phyloP scores from a whole-genome alignment of 2,329 filamentous ascomycete genomes.

The Colletotrichum musicola region DNA sequence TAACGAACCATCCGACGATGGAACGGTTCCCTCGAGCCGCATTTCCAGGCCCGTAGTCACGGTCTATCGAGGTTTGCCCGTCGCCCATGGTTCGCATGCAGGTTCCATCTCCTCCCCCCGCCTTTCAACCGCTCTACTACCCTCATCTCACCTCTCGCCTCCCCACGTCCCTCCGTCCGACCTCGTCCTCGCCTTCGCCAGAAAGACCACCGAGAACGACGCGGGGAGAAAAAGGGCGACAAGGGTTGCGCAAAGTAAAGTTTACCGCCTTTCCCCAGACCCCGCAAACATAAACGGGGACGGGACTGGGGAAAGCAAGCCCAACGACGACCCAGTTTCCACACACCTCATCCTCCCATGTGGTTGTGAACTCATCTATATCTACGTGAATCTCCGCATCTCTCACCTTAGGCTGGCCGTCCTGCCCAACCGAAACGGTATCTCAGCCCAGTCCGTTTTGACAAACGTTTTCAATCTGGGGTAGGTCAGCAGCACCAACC shows the following conservation, averaged over 20 bases:
- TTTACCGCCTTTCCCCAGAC: not conserved
- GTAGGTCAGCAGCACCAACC: not conserved
- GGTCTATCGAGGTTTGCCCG: not conserved
- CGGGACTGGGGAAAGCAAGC: not conserved
- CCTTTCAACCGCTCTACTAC: no score
- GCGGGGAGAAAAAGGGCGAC: not conserved
- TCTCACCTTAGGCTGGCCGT: no score
- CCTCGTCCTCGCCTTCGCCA: not conserved
- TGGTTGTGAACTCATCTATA: no score
- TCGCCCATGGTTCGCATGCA: not conserved
- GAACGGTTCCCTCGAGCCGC: conserved; percentile 11
- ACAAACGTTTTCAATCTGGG: no score
- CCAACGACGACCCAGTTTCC: no score
- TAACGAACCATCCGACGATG: not conserved
- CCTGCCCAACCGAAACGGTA: no score
- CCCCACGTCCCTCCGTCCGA: no score
- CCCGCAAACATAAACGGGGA: not conserved
- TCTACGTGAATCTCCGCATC: no score
- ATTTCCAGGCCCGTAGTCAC: conserved; percentile 9
- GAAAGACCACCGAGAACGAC: not conserved
- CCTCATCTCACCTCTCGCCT: no score
- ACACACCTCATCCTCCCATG: no score
- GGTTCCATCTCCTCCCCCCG: not conserved
- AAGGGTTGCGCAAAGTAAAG: not conserved
- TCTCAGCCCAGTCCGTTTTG: no score